Percentiles rank a stretch among this genome's conserved stretches.
These are phyloP conservation scores for Echinosophora koreensis DNA, from an alignment of 306 rosid species.

Conservation along the genomic window DNA sequence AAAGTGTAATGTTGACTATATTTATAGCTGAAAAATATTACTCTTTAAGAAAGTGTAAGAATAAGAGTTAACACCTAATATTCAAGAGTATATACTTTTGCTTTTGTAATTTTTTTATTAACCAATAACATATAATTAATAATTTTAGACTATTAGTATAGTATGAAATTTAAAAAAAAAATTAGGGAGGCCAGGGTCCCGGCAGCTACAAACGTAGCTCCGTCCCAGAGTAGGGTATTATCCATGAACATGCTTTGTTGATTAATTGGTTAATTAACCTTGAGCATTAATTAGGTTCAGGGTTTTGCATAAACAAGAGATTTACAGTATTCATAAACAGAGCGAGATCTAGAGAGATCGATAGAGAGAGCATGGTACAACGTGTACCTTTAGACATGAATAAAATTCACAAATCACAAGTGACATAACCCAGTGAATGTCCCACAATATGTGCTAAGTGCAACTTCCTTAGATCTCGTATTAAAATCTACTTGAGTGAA, in stretches of 20 bases:
- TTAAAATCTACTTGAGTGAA: conserved; percentile 34
- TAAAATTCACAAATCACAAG: conserved; percentile 36
- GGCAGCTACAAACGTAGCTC: no score
- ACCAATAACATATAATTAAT: no score
- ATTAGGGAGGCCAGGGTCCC: no score
- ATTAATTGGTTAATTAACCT: background rate
- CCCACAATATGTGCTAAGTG: conserved; percentile 41
- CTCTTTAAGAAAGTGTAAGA: no score
- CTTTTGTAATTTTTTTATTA: no score
- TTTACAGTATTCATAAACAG: background rate
- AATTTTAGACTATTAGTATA: no score
- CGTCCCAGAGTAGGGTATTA: background rate
- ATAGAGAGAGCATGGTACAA: conserved; percentile 11
- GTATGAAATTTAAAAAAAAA: no score
- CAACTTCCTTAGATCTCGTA: conserved; percentile 37
- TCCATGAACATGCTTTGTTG: conserved; percentile 3
- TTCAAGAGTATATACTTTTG: no score
- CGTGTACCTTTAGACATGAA: conserved; percentile 33
- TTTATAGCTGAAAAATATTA: no score
- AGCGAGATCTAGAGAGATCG: background rate
- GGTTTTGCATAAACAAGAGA: background rate
- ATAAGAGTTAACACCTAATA: no score
- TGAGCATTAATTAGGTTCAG: background rate
- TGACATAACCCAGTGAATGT: conserved; percentile 36
- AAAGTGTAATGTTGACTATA: no score